Conservation (phyloP, 768 basidiomycete species). For the Lactarius akahatsu region DNA sequence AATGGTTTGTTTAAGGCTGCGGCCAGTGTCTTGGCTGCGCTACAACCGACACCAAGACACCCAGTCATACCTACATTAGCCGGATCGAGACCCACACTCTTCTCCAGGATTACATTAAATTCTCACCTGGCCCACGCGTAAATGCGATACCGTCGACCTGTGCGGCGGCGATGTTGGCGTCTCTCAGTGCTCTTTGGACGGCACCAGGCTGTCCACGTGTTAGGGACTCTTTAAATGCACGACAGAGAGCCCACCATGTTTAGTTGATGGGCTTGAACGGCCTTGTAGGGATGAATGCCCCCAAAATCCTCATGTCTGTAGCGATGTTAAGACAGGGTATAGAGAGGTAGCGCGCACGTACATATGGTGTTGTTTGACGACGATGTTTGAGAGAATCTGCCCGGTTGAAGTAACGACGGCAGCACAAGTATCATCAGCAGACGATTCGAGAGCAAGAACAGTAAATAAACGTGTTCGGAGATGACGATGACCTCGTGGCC, state of each 20-base stretch:
- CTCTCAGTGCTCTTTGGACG: conserved; percentile 61
- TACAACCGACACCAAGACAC: conserved; percentile 75
- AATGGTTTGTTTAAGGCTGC: conserved; percentile 75
- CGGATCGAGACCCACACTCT: not conserved
- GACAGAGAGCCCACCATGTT: conserved; percentile 57
- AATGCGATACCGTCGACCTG: conserved; percentile 88
- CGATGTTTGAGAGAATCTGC: conserved; percentile 77
- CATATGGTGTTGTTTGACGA: conserved; percentile 77
- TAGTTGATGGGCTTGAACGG: conserved; percentile 74
- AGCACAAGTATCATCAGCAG: conserved; percentile 93
- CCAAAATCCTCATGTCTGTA: conserved; percentile 57
- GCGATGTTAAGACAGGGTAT: not conserved
- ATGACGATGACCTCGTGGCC: not conserved
- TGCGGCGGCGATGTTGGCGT: conserved; percentile 56
- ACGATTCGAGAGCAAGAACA: conserved; percentile 78
- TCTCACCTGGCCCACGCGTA: conserved; percentile 80
- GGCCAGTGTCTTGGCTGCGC: conserved; percentile 84
- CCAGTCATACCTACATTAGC: conserved; percentile 64
- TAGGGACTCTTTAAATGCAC: not conserved
- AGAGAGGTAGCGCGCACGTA: conserved; percentile 30
- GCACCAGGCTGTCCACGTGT: conserved; percentile 59
- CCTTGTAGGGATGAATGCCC: conserved; percentile 77
- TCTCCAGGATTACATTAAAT: too few species aligned
- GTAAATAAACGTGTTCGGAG: conserved; percentile 43
- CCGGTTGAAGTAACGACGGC: conserved; percentile 76